Evolutionary conservation across 2,329 filamentous ascomycete species (phyloP).

Genomic region (Ophiostoma australiae): DNA sequence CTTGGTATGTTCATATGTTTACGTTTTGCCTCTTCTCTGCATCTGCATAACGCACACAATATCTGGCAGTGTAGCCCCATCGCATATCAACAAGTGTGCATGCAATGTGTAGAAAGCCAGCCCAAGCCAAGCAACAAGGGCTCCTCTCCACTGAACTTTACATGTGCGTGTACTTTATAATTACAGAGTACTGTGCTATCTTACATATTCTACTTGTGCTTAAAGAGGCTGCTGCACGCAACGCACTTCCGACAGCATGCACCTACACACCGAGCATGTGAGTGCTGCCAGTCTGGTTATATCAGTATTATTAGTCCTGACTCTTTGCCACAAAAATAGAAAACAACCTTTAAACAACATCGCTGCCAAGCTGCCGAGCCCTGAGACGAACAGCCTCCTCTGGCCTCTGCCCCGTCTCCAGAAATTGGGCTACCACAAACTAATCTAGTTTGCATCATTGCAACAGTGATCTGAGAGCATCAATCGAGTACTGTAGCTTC

Average conservation of each 20-base stretch:
- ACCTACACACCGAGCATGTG: background rate
- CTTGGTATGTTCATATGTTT: background rate
- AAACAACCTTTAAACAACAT: background rate
- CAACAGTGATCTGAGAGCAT: background rate
- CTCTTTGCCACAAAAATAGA: background rate
- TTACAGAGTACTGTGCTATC: no score
- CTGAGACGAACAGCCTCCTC: background rate
- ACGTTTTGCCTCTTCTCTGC: no score
- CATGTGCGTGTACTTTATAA: background rate
- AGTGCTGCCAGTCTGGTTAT: background rate
- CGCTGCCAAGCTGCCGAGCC: background rate
- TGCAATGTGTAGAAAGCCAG: background rate
- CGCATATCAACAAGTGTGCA: background rate
- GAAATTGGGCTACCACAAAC: background rate
- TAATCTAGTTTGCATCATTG: background rate
- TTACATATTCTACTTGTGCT: background rate
- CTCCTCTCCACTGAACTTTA: background rate
- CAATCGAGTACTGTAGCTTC: background rate
- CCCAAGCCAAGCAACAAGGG: background rate
- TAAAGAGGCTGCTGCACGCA: background rate
- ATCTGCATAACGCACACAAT: background rate
- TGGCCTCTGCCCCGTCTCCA: background rate
- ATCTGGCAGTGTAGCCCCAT: background rate
- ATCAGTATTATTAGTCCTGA: background rate
- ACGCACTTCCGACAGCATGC: background rate